These are phyloP conservation scores for Wickerhamiella shivajii DNA, from an alignment of 805 yeast species.

Conservation along the genomic window DNA sequence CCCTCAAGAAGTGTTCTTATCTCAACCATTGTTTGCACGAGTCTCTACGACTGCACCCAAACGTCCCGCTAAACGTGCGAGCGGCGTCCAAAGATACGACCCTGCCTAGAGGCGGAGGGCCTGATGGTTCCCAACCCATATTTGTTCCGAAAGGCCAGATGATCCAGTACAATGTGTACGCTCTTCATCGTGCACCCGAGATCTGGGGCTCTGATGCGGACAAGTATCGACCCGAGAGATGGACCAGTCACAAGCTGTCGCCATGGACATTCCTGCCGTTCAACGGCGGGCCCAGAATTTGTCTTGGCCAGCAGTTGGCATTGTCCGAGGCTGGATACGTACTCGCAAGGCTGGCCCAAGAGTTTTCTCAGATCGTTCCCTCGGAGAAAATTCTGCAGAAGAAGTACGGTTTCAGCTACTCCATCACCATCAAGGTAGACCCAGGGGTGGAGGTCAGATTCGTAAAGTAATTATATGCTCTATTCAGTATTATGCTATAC, in stretches of 20 bases:
- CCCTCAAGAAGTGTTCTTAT: conserved; percentile 29
- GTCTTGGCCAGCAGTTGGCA: conserved; percentile 37
- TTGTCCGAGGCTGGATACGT: conserved; percentile 33
- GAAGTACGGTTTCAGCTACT: not conserved
- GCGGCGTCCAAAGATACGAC: conserved; percentile 28
- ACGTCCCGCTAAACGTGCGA: conserved; percentile 33
- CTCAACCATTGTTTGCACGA: conserved; percentile 30
- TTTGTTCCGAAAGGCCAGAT: conserved; percentile 28
- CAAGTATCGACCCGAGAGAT: conserved; percentile 30
- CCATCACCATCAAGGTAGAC: conserved; percentile 2
- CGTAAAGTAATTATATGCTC: no score
- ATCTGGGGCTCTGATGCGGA: conserved; percentile 29
- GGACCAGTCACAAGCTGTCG: conserved; percentile 17
- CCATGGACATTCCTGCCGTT: conserved; percentile 32
- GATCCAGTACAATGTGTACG: conserved; percentile 24
- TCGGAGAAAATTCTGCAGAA: not conserved
- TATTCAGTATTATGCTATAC: no score
- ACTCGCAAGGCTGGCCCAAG: conserved; percentile 27
- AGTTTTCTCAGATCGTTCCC: conserved; percentile 17
- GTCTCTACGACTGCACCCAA: conserved; percentile 31
- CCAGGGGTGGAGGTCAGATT: conserved; percentile 6
- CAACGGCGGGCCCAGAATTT: conserved; percentile 36
- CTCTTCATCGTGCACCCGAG: conserved; percentile 27
- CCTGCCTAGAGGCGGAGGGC: conserved; percentile 33
- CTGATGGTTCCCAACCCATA: conserved; percentile 23